Evolutionary conservation across 768 basidiomycete species (phyloP).

Genomic region (Neoboletus magnificus): DNA sequence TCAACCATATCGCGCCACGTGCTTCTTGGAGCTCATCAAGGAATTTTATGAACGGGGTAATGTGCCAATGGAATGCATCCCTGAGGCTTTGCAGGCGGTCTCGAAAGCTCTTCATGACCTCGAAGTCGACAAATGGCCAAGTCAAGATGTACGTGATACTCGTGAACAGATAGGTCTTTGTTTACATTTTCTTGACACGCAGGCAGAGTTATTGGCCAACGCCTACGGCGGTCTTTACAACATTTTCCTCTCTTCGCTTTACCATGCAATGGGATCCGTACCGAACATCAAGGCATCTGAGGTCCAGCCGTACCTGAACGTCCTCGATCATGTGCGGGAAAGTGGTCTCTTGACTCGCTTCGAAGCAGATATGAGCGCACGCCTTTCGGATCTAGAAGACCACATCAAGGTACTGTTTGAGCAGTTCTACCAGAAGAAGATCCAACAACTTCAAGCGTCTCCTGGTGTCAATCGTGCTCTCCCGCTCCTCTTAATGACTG

Average conservation of each 20-base stretch:
- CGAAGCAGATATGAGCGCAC: constrained; percentile 67
- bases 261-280: constrained; percentile 76
- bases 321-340: constrained; percentile 69
- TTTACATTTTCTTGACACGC: constrained; percentile 3
- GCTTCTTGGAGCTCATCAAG: constrained; percentile 83
- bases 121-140: constrained; percentile 73
- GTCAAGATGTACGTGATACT: constrained; percentile 65
- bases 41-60: constrained; percentile 85
- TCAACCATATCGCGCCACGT: constrained; percentile 69
- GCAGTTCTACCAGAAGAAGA: constrained; percentile 60
- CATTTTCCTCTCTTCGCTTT: constrained; percentile 79
- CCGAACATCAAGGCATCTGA: constrained; percentile 72
- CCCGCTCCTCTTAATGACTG: constrained; percentile 78
- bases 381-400: constrained; percentile 65
- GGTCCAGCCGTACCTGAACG: constrained; percentile 56
- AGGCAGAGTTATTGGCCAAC: constrained; percentile 68
- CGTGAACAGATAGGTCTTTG: not conserved
- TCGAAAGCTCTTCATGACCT: constrained; percentile 67
- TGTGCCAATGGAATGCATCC: constrained; percentile 92
- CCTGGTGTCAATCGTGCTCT: constrained; percentile 81
- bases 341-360: constrained; percentile 71
- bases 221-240: constrained; percentile 78
- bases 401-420: constrained; percentile 57
- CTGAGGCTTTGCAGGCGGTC: constrained; percentile 79
- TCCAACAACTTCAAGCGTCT: constrained; percentile 58